These are phyloP conservation scores for Crithidia brevicula DNA, from an alignment of 208 protist species.

Conservation along the genomic window DNA sequence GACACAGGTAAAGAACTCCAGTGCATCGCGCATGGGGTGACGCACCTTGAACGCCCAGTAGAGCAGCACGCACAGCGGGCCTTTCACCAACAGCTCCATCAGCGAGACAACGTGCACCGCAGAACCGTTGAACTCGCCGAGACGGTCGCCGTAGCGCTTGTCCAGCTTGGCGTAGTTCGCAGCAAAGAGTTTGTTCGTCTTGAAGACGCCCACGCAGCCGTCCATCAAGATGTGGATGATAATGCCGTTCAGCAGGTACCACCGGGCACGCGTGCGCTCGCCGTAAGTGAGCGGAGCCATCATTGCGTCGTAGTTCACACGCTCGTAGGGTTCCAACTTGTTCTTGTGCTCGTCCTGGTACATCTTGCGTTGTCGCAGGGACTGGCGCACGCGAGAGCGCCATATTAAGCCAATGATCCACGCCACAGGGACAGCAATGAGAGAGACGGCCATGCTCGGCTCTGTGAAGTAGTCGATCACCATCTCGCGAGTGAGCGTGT, in stretches of 20 bases:
- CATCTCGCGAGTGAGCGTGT: constrained; percentile 34
- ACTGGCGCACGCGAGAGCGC: constrained; percentile 29
- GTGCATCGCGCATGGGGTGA: constrained; percentile 55
- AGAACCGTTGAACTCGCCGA: constrained; percentile 50
- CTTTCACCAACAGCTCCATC: constrained; percentile 64
- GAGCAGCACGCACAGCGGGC: constrained; percentile 67
- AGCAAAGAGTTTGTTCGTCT: constrained; percentile 54
- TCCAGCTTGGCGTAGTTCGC: constrained; percentile 78
- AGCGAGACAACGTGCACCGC: constrained; percentile 72
- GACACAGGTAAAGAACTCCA: constrained; percentile 78
- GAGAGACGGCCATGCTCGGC: constrained; percentile 43
- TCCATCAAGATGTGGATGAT: constrained; percentile 81
- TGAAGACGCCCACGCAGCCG: constrained; percentile 71
- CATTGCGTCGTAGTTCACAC: constrained; percentile 34
- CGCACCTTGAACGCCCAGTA: constrained; percentile 64
- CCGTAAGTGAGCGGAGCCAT: constrained; percentile 43
- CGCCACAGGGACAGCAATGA: constrained; percentile 36
- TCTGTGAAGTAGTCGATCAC: constrained; percentile 60
- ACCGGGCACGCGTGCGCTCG: constrained; percentile 66
- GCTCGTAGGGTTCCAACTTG: constrained; percentile 7
- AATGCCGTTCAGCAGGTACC: constrained; percentile 82
- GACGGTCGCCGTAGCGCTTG: constrained; percentile 50
- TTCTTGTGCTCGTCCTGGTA: constrained; percentile 19
- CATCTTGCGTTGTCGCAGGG: constrained; percentile 18
- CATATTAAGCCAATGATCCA: constrained; percentile 35